Conservation (phyloP, 805 yeast genomes). For the Ogataea henricii region DNA sequence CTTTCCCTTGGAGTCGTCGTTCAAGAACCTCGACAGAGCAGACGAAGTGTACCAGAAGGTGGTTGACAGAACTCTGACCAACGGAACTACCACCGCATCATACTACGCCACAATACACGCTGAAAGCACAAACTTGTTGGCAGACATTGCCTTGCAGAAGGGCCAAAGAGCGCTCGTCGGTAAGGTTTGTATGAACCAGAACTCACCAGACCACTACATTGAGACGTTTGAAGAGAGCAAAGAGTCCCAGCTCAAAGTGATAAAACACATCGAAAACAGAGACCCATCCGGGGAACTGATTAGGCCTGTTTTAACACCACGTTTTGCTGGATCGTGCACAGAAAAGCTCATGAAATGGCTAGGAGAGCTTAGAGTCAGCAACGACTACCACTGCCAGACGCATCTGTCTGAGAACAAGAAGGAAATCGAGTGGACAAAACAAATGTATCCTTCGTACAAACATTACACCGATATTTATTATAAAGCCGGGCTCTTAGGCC, state of each 20-base stretch:
- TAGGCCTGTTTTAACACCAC: constrained; percentile 82
- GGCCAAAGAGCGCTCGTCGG: constrained; percentile 94
- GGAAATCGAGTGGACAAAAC: constrained; percentile 74
- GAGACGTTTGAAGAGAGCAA: constrained; percentile 59
- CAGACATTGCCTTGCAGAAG: constrained; percentile 59
- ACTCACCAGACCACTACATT: constrained; percentile 70
- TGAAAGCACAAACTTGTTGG: constrained; percentile 72
- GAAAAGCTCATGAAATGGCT: constrained; percentile 60
- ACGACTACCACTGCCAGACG: constrained; percentile 75
- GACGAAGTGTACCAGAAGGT: constrained; percentile 62
- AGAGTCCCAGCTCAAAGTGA: constrained; percentile 53
- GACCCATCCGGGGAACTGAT: constrained; percentile 58
- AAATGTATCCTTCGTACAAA: constrained; percentile 69
- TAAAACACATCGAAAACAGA: constrained; percentile 53
- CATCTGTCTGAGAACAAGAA: constrained; percentile 81
- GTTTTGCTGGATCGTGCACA: constrained; percentile 91
- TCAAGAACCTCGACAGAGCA: constrained; percentile 57
- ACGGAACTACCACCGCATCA: constrained; percentile 92
- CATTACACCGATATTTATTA: constrained; percentile 80
- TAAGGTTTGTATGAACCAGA: constrained; percentile 89
- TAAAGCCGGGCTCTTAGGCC: constrained; percentile 56
- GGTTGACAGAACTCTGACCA: constrained; percentile 63
- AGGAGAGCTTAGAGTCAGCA: constrained; percentile 54
- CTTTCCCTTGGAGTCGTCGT: constrained; percentile 80
- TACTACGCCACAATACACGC: constrained; percentile 89